phyloP scores from a whole-genome alignment of 768 basidiomycete genomes.

The Coprinopsis marcescibilis region DNA sequence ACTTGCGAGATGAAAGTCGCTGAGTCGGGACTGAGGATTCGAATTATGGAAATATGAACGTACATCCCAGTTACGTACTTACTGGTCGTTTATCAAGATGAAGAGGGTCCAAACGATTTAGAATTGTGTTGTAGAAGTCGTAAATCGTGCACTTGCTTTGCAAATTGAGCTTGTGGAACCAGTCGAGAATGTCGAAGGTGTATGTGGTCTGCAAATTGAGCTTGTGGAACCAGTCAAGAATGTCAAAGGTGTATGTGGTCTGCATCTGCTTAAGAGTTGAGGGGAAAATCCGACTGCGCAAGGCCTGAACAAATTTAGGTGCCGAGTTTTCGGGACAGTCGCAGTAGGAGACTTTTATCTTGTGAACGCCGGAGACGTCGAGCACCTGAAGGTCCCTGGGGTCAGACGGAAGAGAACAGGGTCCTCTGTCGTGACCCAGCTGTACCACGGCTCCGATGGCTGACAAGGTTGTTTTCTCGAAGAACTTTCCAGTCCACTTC shows the following conservation, averaged over 20 bases:
- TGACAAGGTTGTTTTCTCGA: too few species aligned
- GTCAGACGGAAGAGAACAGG: too few species aligned
- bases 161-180: too few species aligned
- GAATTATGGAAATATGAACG: conserved; percentile 7
- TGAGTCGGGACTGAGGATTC: conserved; percentile 12
- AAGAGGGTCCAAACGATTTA: background rate
- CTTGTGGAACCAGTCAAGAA: conserved; percentile 3
- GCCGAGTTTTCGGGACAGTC: too few species aligned
- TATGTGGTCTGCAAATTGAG: conserved; percentile 5
- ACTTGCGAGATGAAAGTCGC: conserved; percentile 8
- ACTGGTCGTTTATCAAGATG: background rate
- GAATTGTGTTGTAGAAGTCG: conserved; percentile 3
- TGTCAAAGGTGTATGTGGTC: conserved; percentile 4
- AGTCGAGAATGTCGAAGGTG: too few species aligned
- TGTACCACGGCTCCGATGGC: too few species aligned
- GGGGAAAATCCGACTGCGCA: conserved; percentile 1
- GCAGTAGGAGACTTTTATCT: too few species aligned
- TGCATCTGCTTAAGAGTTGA: background rate
- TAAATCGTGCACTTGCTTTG: too few species aligned
- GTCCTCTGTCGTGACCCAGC: too few species aligned
- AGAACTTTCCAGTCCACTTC: too few species aligned
- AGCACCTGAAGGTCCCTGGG: too few species aligned
- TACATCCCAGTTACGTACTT: background rate
- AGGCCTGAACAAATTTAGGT: background rate
- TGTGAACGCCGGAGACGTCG: too few species aligned